Conservation (phyloP, 2,329 filamentous ascomycete species). For the Albifimbria verrucaria region DNA sequence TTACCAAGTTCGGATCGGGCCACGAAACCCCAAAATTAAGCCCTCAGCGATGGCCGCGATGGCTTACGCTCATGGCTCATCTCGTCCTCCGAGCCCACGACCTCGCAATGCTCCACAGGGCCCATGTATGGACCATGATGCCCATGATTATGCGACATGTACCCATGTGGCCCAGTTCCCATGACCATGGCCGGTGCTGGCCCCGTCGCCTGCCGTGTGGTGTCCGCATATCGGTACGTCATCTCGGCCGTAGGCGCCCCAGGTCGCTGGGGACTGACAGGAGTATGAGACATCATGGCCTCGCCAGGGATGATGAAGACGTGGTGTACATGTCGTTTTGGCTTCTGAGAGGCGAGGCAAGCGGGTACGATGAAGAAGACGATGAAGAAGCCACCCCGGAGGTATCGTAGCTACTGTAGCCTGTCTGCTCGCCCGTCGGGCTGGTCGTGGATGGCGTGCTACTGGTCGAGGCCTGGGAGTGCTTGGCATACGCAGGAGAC, state of each 20-base stretch:
- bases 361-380: background rate
- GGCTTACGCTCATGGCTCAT: background rate
- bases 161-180: background rate
- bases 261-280: slow-evolving; percentile 9
- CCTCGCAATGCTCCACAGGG: background rate
- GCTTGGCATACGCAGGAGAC: slow-evolving; percentile 19
- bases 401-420: slow-evolving; percentile 10
- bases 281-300: background rate
- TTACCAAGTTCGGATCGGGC: background rate
- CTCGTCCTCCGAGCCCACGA: background rate
- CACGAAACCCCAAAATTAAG: background rate
- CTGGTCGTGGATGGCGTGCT: slow-evolving; percentile 4
- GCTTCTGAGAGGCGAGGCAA: background rate
- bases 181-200: background rate
- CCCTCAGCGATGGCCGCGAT: background rate
- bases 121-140: background rate
- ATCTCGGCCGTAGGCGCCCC: slow-evolving; percentile 14
- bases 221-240: slow-evolving; percentile 28
- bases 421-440: slow-evolving; percentile 5
- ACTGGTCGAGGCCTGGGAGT: slow-evolving; percentile 1
- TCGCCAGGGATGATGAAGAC: background rate
- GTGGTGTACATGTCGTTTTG: slow-evolving; percentile 13
- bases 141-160: background rate
- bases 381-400: background rate
- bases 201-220: slow-evolving; percentile 12